Conservation (phyloP, 345 rosid genomes). For the Trapa incisa region DNA sequence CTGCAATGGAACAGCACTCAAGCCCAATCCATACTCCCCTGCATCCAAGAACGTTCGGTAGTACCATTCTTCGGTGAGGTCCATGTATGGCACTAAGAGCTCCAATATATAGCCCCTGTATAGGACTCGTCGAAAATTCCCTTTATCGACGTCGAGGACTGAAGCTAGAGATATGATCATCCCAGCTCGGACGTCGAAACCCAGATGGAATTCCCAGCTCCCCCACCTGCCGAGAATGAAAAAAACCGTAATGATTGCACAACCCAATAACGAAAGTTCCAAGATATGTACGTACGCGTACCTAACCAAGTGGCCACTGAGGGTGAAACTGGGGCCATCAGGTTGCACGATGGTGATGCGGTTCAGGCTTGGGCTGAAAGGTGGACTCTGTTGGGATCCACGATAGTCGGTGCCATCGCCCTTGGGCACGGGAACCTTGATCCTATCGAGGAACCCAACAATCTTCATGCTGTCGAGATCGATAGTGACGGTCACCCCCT, state of each 20-base stretch:
- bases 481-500: slow-evolving; percentile 10
- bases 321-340: slow-evolving; percentile 12
- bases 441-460: slow-evolving; percentile 10
- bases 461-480: slow-evolving; percentile 13
- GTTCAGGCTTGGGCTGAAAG: slow-evolving; percentile 12
- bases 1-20: slow-evolving; percentile 38
- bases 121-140: slow-evolving; percentile 30
- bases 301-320: slow-evolving; percentile 7
- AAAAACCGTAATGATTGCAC: not conserved
- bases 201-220: slow-evolving; percentile 67
- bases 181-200: slow-evolving; percentile 54
- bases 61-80: slow-evolving; percentile 72
- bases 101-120: slow-evolving; percentile 65
- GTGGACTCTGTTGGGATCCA: slow-evolving; percentile 13
- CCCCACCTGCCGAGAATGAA: slow-evolving; percentile 34
- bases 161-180: slow-evolving; percentile 48
- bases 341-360: slow-evolving; percentile 10
- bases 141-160: slow-evolving; percentile 25
- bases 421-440: slow-evolving; percentile 44
- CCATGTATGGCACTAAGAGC: slow-evolving; percentile 79
- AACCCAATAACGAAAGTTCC: not conserved
- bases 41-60: slow-evolving; percentile 63
- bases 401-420: slow-evolving; percentile 60
- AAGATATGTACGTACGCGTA: not conserved
- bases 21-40: slow-evolving; percentile 74